Conservation (phyloP, 2,329 filamentous ascomycete species). For the Sclerotinia subarctica region DNA sequence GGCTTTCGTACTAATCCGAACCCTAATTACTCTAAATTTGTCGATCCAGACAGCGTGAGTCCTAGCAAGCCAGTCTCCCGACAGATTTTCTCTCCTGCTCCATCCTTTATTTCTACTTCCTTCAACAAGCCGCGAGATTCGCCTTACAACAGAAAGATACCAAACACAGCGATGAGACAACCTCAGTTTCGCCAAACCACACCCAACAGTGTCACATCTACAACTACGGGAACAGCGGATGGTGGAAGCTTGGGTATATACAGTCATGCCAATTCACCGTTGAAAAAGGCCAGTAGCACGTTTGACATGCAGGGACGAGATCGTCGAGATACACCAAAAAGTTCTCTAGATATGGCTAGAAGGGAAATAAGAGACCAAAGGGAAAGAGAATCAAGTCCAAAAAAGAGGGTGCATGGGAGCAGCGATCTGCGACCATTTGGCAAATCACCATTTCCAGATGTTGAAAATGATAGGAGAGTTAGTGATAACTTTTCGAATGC, state of each 20-base stretch:
- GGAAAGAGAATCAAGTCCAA: slow-evolving; percentile 35
- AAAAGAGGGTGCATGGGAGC: slow-evolving; percentile 32
- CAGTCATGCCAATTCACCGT: slow-evolving; percentile 74
- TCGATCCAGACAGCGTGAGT: slow-evolving; percentile 60
- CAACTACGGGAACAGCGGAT: slow-evolving; percentile 45
- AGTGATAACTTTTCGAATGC: slow-evolving; percentile 26
- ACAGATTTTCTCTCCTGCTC: slow-evolving; percentile 38
- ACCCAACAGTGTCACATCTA: slow-evolving; percentile 32
- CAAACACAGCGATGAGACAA: slow-evolving; percentile 48
- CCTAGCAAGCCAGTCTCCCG: slow-evolving; percentile 33
- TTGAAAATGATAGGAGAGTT: slow-evolving; percentile 27
- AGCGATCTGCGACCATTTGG: slow-evolving; percentile 15
- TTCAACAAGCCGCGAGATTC: slow-evolving; percentile 39
- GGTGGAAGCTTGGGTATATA: slow-evolving; percentile 80
- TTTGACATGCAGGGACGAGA: slow-evolving; percentile 50
- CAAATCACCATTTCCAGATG: slow-evolving; percentile 23
- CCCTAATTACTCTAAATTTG: slow-evolving; percentile 69
- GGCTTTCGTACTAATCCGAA: slow-evolving; percentile 82
- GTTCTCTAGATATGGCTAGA: slow-evolving; percentile 59
- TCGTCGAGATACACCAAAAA: slow-evolving; percentile 50
- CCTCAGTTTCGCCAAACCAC: slow-evolving; percentile 50
- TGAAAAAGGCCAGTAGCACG: slow-evolving; percentile 72
- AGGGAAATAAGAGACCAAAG: slow-evolving; percentile 35
- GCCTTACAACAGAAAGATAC: slow-evolving; percentile 39
- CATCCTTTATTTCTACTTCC: slow-evolving; percentile 38